A percentile compares a stretch with the other conserved stretches of the same genome.
These are phyloP conservation scores for Eimeria maxima DNA, from an alignment of 169 alveolate species.

Conservation along the genomic window DNA sequence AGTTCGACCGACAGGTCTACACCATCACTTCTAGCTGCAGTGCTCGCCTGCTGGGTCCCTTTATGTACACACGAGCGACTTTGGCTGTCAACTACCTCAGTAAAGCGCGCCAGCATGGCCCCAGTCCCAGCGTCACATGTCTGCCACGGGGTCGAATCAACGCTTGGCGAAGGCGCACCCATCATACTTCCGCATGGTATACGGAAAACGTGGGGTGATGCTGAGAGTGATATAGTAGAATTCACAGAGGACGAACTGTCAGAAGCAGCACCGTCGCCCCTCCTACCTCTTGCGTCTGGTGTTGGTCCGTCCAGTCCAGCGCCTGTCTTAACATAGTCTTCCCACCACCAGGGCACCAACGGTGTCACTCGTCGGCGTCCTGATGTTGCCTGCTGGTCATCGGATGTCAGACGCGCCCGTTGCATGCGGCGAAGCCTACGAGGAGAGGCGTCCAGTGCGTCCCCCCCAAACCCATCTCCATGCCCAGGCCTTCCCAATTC, in stretches of 20 bases:
- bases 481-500: slow-evolving; percentile 15
- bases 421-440: slow-evolving; percentile 73
- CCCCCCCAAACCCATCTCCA: slow-evolving; percentile 46
- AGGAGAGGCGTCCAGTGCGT: slow-evolving; percentile 51
- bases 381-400: slow-evolving; percentile 48
- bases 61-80: background rate
- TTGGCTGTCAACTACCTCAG: slow-evolving; percentile 56
- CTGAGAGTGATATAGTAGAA: slow-evolving; percentile 55
- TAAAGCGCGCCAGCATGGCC: slow-evolving; percentile 54
- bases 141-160: background rate
- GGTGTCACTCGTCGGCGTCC: slow-evolving; percentile 61
- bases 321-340: slow-evolving; percentile 54
- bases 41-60: background rate
- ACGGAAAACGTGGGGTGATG: slow-evolving; percentile 68
- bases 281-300: background rate
- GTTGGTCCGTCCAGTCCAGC: background rate
- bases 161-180: background rate
- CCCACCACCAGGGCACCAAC: slow-evolving; percentile 77
- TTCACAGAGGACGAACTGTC: slow-evolving; percentile 69
- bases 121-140: background rate
- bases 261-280: slow-evolving; percentile 22
- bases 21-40: background rate
- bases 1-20: slow-evolving; percentile 50
- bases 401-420: slow-evolving; percentile 54
- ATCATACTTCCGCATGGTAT: slow-evolving; percentile 27